Conservation (phyloP, 2,329 filamentous ascomycete genomes). For the Talaromyces sp. region DNA sequence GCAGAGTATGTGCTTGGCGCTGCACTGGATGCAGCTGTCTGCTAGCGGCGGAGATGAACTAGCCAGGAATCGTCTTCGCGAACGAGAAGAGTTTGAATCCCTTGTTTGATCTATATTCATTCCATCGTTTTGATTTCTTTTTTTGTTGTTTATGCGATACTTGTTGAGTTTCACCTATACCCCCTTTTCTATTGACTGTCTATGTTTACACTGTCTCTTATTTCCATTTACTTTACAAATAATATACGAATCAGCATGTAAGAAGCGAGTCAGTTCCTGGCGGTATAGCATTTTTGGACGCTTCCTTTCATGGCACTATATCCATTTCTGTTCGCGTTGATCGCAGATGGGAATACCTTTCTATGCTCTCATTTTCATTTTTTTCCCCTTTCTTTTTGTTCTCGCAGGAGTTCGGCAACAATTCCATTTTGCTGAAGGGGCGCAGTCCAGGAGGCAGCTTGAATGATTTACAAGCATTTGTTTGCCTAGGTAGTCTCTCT, state of each 20-base stretch:
- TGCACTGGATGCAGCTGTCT: slow-evolving; percentile 95
- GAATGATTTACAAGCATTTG: background rate
- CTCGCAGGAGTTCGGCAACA: background rate
- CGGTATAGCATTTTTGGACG: background rate
- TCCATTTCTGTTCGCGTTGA: slow-evolving; percentile 1
- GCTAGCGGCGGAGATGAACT: slow-evolving; percentile 80
- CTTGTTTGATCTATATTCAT: slow-evolving; percentile 41
- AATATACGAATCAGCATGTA: slow-evolving; percentile 2
- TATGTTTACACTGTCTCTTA: background rate
- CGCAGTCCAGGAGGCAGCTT: background rate
- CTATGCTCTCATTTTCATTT: background rate
- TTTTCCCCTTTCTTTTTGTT: background rate
- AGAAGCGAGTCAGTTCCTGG: slow-evolving; percentile 1
- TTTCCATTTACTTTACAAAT: background rate
- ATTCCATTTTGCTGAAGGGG: background rate
- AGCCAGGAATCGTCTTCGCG: slow-evolving; percentile 74
- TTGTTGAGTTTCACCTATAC: slow-evolving; percentile 14
- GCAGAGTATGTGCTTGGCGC: slow-evolving; percentile 83
- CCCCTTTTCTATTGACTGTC: slow-evolving; percentile 9
- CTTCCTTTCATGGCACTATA: background rate
- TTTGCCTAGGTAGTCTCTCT: background rate
- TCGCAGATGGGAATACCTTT: background rate
- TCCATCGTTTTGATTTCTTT: slow-evolving; percentile 14
- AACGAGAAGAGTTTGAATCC: slow-evolving; percentile 60
- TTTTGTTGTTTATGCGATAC: slow-evolving; percentile 8